These are phyloP conservation scores for Fragaria nilgerrensis DNA, from an alignment of 306 rosid species.

Conservation along the genomic window DNA sequence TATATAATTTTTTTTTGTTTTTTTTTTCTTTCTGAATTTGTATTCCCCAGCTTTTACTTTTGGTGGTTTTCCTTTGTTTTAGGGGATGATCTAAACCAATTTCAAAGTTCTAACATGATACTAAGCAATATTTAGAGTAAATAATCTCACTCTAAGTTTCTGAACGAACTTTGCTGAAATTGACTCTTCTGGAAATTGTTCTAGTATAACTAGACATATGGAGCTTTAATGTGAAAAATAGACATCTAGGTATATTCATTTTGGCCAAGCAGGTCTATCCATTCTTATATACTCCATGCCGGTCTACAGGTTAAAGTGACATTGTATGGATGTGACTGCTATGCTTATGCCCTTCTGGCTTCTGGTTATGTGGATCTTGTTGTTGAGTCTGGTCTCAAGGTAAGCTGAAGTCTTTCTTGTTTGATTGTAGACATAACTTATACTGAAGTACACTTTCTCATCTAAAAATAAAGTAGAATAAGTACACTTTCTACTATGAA, in stretches of 20 bases:
- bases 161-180: background rate
- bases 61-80: background rate
- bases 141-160: background rate
- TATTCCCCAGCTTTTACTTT: background rate
- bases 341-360: slow-evolving; percentile 89
- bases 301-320: slow-evolving; percentile 82
- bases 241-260: background rate
- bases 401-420: slow-evolving; percentile 19
- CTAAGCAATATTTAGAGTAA: background rate
- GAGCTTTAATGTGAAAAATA: background rate
- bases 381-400: slow-evolving; percentile 92
- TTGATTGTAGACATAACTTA: background rate
- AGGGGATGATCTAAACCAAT: background rate
- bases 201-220: background rate
- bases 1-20: background rate
- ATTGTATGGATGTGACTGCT: slow-evolving; percentile 95
- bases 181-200: slow-evolving; percentile 1
- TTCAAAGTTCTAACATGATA: background rate
- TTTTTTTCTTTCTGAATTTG: too few relatives aligned
- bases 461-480: too few relatives aligned
- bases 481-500: background rate
- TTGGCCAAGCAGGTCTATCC: background rate
- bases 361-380: slow-evolving; percentile 96
- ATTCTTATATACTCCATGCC: slow-evolving; percentile 3
- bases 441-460: background rate